Evolutionary conservation across 2,329 filamentous ascomycete genomes (phyloP), one percentile per base, ranked within the genome.

Genomic region (Stromatinia cepivora): DNA sequence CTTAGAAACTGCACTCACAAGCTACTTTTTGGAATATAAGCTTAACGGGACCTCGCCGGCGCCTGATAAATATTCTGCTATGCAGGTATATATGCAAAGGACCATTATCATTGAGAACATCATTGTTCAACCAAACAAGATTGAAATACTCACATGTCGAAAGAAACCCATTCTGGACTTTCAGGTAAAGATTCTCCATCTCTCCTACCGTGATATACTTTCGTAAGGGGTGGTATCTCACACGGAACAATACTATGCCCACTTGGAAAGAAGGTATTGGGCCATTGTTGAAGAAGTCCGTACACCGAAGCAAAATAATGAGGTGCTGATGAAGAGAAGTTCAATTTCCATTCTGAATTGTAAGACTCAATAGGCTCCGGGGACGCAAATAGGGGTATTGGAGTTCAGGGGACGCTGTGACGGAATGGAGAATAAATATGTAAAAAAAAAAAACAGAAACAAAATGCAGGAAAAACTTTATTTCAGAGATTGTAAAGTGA

Each of bases 91-190:
- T 13, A 53, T 6, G 25, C 46, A 20, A 42, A 34, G 3, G 11
- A 36, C 22, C 8, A 22, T 17, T 34, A 8, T 34, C 25, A 22
- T 25, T 0, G 45, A 10, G 46, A 36, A 3, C n/a, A 36, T 2
- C 8, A 20, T 22, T 22, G 3, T 25, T 39, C 20, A 34, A 34
- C 2, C 20, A 48, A 46, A 52, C 56, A 8, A 48, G 39, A 13
- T 36, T n/a, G 3, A 13, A 25, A 42, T 54, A 75, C 77, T 73
- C 74, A 78, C 74, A 83, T 77, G 73, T 85, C 84, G 71, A 86
- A 82, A 8, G 83, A 82, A 31, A 85, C 77, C 83, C 83, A 86
- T 76, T 86, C 84, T 17, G 83, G 83, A 67, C 80, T 83, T 22
- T 82, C 80, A 4, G 83, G 81, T 5, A 79, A 71, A 36, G 57